These are phyloP conservation scores for Xerocomus spinulosus DNA, from an alignment of 768 basidiomycete genomes.

Conservation along the genomic window DNA sequence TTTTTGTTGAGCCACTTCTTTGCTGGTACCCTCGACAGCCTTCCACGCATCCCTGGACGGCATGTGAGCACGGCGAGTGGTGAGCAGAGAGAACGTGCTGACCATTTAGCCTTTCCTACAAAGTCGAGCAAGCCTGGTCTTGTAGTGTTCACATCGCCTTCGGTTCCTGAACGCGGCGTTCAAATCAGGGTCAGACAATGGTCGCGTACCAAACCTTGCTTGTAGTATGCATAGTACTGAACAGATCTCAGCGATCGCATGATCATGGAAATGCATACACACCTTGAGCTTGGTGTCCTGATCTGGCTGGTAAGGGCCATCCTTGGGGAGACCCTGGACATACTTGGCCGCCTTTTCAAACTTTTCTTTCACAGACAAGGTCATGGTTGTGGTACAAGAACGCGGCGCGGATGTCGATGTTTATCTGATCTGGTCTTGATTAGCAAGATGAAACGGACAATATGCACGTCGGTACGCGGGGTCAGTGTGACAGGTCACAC, in stretches of 20 bases:
- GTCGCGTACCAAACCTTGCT: slow-evolving; percentile 63
- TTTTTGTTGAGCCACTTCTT: slow-evolving; percentile 64
- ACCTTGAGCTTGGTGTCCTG: slow-evolving; percentile 77
- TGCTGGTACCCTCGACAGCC: slow-evolving; percentile 58
- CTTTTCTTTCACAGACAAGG: slow-evolving; percentile 42
- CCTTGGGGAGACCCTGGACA: slow-evolving; percentile 62
- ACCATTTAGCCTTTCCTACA: slow-evolving; percentile 89
- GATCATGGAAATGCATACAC: slow-evolving; percentile 30
- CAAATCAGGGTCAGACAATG: not conserved
- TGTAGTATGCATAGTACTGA: slow-evolving; percentile 92
- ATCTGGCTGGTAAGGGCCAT: slow-evolving; percentile 67
- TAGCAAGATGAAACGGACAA: no score
- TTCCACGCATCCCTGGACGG: slow-evolving; percentile 84
- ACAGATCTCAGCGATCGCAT: slow-evolving; percentile 5
- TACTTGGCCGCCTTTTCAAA: slow-evolving; percentile 75
- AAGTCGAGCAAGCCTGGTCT: slow-evolving; percentile 82
- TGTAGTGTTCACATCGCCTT: slow-evolving; percentile 64
- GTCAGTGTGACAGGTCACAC: slow-evolving; percentile 22
- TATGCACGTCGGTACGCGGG: no score
- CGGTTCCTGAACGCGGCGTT: slow-evolving; percentile 48
- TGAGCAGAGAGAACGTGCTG: slow-evolving; percentile 5
- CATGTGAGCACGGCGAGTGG: not conserved
- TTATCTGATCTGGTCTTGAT: slow-evolving; percentile 20
- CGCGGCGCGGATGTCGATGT: not conserved
- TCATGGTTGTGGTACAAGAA: slow-evolving; percentile 43